Evolutionary conservation across 805 yeast species (phyloP).

Genomic region (Ogataea siamensis): DNA sequence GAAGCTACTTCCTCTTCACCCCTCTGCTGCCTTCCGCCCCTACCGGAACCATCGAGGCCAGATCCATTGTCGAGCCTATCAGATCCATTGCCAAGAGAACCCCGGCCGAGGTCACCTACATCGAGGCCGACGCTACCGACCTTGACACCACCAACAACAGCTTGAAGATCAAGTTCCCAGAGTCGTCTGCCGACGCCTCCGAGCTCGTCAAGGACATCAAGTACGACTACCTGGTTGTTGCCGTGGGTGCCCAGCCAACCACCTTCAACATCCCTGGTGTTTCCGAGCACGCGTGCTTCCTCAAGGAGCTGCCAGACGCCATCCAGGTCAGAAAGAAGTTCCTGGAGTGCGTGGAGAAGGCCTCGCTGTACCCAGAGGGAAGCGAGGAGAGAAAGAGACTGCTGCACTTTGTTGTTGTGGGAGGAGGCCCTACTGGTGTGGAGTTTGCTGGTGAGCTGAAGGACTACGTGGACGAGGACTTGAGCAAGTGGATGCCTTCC

Average conservation of each 20-base stretch:
- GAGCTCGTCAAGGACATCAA: conserved; percentile 11
- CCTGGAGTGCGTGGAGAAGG: conserved; percentile 53
- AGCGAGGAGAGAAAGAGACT: conserved; percentile 52
- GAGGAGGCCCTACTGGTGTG: conserved; percentile 62
- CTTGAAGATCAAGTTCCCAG: conserved; percentile 41
- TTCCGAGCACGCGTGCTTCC: conserved; percentile 50
- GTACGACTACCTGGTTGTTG: conserved; percentile 53
- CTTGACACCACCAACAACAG: conserved; percentile 45
- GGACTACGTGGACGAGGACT: conserved; percentile 56
- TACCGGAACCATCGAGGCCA: conserved; percentile 52
- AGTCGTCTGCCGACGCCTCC: conserved; percentile 40
- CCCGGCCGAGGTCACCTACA: conserved; percentile 50
- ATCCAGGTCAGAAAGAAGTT: conserved; percentile 45
- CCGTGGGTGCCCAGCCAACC: conserved; percentile 57
- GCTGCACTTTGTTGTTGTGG: conserved; percentile 51
- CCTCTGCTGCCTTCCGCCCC: conserved; percentile 56
- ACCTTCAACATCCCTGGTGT: conserved; percentile 59
- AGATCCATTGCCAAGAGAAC: conserved; percentile 50
- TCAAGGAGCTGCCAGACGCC: conserved; percentile 52
- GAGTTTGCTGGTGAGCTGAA: conserved; percentile 57
- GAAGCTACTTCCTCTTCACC: conserved; percentile 56
- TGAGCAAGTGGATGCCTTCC: conserved; percentile 53
- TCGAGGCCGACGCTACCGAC: conserved; percentile 56
- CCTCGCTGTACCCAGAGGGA: conserved; percentile 49
- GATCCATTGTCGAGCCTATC: conserved; percentile 54